Percentiles rank a stretch among this genome's conserved stretches.
These are phyloP conservation scores for Leccinellum luteum DNA, from an alignment of 768 basidiomycete species.

Conservation along the genomic window DNA sequence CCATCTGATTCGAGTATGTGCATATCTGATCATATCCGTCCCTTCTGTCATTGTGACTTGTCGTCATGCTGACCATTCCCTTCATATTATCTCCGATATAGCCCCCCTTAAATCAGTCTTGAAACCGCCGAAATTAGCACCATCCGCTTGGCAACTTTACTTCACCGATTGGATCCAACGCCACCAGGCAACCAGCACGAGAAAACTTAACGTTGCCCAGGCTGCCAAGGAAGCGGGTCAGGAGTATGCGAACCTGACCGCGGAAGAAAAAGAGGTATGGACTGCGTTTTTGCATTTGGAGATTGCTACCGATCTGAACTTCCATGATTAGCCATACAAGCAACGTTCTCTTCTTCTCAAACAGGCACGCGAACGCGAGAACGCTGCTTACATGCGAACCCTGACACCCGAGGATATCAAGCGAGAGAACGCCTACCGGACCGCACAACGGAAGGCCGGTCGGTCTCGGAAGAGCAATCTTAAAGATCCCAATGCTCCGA, in stretches of 20 bases:
- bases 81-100: constrained; percentile 34
- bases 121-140: constrained; percentile 86
- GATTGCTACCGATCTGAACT: constrained; percentile 19
- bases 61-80: constrained; percentile 28
- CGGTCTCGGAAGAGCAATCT: constrained; percentile 92
- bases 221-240: constrained; percentile 93
- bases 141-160: constrained; percentile 95
- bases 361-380: constrained; percentile 79
- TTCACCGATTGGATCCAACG: constrained; percentile 94
- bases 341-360: constrained; percentile 82
- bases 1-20: constrained; percentile 48
- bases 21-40: constrained; percentile 29
- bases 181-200: constrained; percentile 72
- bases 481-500: constrained; percentile 95
- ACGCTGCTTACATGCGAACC: constrained; percentile 80
- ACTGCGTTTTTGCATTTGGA: constrained; percentile 27
- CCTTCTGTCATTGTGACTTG: constrained; percentile 18
- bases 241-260: constrained; percentile 76
- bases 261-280: constrained; percentile 80
- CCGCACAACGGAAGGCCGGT: constrained; percentile 90
- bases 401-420: constrained; percentile 94
- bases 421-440: constrained; percentile 86
- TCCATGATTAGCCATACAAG: constrained; percentile 68
- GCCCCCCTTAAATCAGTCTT: constrained; percentile 74
- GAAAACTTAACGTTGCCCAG: constrained; percentile 93